These are phyloP conservation scores for Calocera cornea DNA, from an alignment of 768 basidiomycete species.

Conservation along the genomic window DNA sequence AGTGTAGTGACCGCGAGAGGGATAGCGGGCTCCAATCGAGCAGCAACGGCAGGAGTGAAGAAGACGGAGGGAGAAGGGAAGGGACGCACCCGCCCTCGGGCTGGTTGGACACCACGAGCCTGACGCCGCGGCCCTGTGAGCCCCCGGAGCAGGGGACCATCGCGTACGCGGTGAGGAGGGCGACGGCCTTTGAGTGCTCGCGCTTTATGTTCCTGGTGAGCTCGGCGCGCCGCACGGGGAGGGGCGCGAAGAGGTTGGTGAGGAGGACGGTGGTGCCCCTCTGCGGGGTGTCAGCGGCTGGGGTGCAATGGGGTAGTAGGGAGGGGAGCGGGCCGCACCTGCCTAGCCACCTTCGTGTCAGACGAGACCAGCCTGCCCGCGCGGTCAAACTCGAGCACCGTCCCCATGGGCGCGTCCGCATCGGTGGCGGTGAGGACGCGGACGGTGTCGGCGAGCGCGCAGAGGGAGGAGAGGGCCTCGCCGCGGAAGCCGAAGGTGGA, in stretches of 20 bases:
- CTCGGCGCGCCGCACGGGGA: slow-evolving; percentile 88
- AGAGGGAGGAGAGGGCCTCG: slow-evolving; percentile 88
- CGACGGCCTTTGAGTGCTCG: slow-evolving; percentile 76
- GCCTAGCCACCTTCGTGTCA: slow-evolving; percentile 52
- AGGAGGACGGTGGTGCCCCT: slow-evolving; percentile 74
- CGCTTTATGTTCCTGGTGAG: slow-evolving; percentile 77
- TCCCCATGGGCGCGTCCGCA: slow-evolving; percentile 62
- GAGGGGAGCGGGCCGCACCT: too few species aligned
- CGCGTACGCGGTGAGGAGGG: slow-evolving; percentile 75
- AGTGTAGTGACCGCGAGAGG: too few species aligned
- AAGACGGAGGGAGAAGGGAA: not conserved
- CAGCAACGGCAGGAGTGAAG: too few species aligned
- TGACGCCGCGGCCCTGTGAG: slow-evolving; percentile 46
- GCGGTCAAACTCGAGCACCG: slow-evolving; percentile 56
- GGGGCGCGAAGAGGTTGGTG: slow-evolving; percentile 55
- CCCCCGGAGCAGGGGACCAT: slow-evolving; percentile 62
- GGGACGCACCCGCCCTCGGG: slow-evolving; percentile 50
- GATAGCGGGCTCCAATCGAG: too few species aligned
- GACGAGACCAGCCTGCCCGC: slow-evolving; percentile 45
- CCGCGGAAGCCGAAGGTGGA: slow-evolving; percentile 89
- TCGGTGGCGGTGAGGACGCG: slow-evolving; percentile 60
- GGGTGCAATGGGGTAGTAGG: slow-evolving; percentile 12
- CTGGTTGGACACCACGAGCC: slow-evolving; percentile 60
- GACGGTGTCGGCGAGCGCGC: slow-evolving; percentile 62
- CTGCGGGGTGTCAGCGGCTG: slow-evolving; percentile 32